Conservation (phyloP, 75 land plant species). For the Sequoiadendron giganteum region DNA sequence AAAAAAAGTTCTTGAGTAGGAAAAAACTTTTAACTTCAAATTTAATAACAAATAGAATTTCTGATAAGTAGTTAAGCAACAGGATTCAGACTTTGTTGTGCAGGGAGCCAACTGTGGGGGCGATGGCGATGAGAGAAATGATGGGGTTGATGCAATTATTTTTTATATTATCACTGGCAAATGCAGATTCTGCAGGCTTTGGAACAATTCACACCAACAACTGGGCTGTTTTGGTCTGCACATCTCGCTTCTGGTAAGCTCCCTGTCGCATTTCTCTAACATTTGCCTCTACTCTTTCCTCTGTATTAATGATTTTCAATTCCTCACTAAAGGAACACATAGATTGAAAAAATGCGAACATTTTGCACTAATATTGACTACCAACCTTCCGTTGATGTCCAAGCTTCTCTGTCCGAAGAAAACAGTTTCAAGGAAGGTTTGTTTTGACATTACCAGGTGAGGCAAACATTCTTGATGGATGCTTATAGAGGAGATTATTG, state of each 20-base stretch:
- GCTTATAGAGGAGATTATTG: too few species aligned
- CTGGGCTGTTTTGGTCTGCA: slow-evolving; percentile 98
- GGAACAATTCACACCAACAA: slow-evolving; percentile 81
- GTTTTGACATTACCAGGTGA: background rate
- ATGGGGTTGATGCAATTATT: background rate
- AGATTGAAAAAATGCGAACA: background rate
- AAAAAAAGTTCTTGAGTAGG: too few species aligned
- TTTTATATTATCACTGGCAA: background rate
- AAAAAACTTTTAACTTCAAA: too few species aligned
- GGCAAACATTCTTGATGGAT: background rate
- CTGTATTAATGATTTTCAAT: background rate
- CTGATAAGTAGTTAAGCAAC: too few species aligned
- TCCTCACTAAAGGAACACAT: background rate
- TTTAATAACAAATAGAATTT: too few species aligned
- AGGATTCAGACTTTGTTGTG: too few species aligned
- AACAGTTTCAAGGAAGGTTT: background rate
- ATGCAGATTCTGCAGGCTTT: background rate
- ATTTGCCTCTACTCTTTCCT: background rate
- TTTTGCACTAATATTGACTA: too few species aligned
- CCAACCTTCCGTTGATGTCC: too few species aligned
- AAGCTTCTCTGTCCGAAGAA: too few species aligned
- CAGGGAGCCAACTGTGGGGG: too few species aligned
- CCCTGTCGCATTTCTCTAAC: background rate
- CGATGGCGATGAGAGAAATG: too few species aligned
- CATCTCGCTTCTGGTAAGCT: slow-evolving; percentile 90